Percentiles rank a stretch among this genome's conserved stretches.
Conservation (phyloP, 208 protist genomes). For the Spironucleus salmonicida region DNA sequence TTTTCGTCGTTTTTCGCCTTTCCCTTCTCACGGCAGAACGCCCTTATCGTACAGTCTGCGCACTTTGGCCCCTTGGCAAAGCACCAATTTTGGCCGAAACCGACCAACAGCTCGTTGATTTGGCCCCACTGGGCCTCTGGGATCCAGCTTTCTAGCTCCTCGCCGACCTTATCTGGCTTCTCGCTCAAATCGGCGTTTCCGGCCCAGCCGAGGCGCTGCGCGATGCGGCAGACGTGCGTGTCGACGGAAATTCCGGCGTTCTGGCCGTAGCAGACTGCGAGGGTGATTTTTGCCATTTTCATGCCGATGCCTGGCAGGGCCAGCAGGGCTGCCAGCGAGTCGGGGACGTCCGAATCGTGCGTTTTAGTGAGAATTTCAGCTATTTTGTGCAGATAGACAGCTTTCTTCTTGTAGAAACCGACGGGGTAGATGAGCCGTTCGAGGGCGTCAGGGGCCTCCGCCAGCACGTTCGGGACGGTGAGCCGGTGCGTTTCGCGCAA, state of each 20-base stretch:
- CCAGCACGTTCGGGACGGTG: background rate
- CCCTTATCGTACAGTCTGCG: background rate
- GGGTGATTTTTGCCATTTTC: background rate
- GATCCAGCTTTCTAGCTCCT: background rate
- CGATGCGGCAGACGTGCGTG: conserved; percentile 15
- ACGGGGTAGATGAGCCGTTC: background rate
- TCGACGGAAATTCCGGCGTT: background rate
- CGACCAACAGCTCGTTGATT: conserved; percentile 8
- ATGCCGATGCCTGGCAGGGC: background rate
- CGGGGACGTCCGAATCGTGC: background rate
- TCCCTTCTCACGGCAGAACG: too few species aligned
- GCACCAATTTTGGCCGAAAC: background rate
- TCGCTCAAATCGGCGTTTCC: background rate
- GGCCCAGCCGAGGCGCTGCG: background rate
- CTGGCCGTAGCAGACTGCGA: background rate
- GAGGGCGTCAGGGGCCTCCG: background rate
- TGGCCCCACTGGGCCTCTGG: background rate
- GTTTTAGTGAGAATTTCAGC: background rate
- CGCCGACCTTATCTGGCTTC: background rate
- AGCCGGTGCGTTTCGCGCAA: background rate
- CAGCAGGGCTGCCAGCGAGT: background rate
- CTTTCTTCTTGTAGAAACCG: background rate
- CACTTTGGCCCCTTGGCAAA: background rate
- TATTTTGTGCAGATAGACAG: background rate
- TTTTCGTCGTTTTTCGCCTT: too few species aligned